These are phyloP conservation scores for Plasmodium sp. DNA, from an alignment of 169 alveolate species.

Conservation along the genomic window DNA sequence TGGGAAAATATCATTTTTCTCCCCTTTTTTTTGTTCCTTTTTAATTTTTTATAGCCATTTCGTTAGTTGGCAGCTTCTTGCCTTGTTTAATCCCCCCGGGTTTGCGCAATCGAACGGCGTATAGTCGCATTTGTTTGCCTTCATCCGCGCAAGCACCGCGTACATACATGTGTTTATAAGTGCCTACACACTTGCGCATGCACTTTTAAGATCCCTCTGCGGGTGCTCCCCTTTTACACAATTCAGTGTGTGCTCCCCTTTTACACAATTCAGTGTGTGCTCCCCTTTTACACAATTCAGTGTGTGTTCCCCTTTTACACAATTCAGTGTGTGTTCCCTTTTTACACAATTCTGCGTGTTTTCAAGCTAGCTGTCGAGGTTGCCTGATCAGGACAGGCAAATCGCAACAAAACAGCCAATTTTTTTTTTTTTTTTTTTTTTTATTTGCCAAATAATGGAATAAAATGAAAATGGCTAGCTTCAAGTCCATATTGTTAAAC, in stretches of 20 bases:
- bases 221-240: neutral
- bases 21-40: neutral
- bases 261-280: neutral
- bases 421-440: conserved; percentile 19
- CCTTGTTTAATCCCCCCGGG: neutral
- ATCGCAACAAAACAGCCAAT: neutral
- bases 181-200: neutral
- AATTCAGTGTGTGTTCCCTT: neutral
- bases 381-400: conserved; percentile 19
- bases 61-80: neutral
- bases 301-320: neutral
- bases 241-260: neutral
- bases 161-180: neutral
- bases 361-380: neutral
- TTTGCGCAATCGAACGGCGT: neutral
- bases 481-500: conserved; percentile 1
- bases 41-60: neutral
- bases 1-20: neutral
- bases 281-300: no score
- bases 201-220: neutral
- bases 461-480: conserved; percentile 18
- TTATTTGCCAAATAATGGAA: neutral
- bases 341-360: neutral
- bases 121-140: neutral
- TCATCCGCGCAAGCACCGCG: neutral